Base-by-base conservation (phyloP, 495 filamentous ascomycete genomes). In the Friedmanniomyces endolithicus region DNA sequence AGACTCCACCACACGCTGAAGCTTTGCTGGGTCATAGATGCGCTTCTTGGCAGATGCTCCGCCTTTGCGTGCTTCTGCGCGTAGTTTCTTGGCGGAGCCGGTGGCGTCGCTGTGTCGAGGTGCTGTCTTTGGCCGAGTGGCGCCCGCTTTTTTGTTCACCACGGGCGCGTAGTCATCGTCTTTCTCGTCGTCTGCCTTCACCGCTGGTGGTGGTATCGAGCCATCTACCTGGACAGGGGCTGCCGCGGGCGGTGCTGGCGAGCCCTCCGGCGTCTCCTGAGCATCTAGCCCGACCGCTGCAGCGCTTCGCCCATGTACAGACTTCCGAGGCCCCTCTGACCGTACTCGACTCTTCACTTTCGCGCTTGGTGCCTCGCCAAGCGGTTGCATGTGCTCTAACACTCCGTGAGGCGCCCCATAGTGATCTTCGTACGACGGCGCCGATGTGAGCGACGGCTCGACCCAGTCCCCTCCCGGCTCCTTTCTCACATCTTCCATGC, bases 391-490 rank as follows among this genome's bases (percentile, higher is more conserved):
- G 59, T 78, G 76, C 65, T 80, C 80, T 11, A 85, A 68, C 6
- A 86, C 82, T 48, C 81, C 81, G 59, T 79, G 73, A 27, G 80
- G 70, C 57, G 80, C 70, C 56, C 75, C 81, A 44, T 62, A 60
- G 62, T 76, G 68, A 53, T 90, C 87, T 66, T 78, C 74, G 65
- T 81, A 90, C 58, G 83, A 87, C 1, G 87, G 78, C 24, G 66
- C 68, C 57, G 84, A 81, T 25, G 73, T 77, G 35, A 83, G 60
- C 7, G 79, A 73, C 2, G 87, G 87, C 68, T 94, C 87, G 43
- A 76, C 67, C 87, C 87, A 90, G 43, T 33, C 53, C 50, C 17
- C 14, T 41, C 37, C 3, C 14, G 37, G 4, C 51, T 60, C 47
- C 60, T 58, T 65, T 61, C 62, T 59, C 78, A 71, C 66, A 19